Base-by-base conservation (phyloP, 306 rosid species). In the Cajanus cajan region DNA sequence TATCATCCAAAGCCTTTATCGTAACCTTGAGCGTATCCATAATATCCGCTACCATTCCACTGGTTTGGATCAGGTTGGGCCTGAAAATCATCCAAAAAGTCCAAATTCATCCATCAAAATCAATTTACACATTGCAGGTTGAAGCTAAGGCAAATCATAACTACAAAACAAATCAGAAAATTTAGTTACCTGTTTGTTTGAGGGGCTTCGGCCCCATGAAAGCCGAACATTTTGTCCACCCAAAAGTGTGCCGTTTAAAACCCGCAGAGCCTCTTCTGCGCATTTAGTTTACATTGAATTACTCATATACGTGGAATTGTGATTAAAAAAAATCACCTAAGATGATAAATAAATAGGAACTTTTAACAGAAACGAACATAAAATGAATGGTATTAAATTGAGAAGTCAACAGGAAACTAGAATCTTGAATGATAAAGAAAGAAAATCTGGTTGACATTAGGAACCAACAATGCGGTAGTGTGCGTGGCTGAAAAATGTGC, bases 141-240 rank as follows among this genome's bases (percentile, higher is more conserved):
- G 65, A 14, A 14, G 41, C 14, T 4, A 28, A 48, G 3, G 66
- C 15, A 39, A 59, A 36, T 13, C 65, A 2, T 5, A 21, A 40
- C 55, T 37, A 70, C 36, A 43, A 28, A 28, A 82, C 85, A 78
- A 83, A 69, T 19, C 44, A 82, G 61, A 14, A 19, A 41, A n/a
- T 8, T 4, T 5, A 6, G 2, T 48, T 76, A 92, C 98, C 97
- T 89, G 98, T 68, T 95, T 95, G 90, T 93, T 95, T 69, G 98
- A 81, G 71, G 98, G 98, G 76, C 98, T 95, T 7, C 97, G 96
- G 58, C 98, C 98, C 98, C 98, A 95, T 73, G 98, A 92, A 76
- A 95, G 98, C 25, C 98, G 86, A 57, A 95, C 92, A 78, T 82
- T 95, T 80, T 92, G 98, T 58, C 96, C 97, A 41, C 98, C 98